Base-by-base conservation (phyloP, 768 basidiomycete genomes). In the Pisolithus marmoratus region DNA sequence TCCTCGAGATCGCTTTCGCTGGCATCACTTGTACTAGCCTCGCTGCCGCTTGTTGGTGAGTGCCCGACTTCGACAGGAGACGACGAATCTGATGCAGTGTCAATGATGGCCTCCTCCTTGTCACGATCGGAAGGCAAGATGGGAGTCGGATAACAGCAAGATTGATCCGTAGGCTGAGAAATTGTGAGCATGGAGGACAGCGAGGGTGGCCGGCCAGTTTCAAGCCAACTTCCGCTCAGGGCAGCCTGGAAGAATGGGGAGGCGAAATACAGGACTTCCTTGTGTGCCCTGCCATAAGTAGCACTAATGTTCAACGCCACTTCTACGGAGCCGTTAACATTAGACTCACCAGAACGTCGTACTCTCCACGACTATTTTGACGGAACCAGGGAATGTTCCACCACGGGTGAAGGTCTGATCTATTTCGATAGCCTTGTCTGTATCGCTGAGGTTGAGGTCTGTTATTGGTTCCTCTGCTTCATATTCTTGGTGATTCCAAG, bases 221-320 rank as follows among this genome's bases (percentile, higher is more conserved):
- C 93, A 12, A 88, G 87, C 93, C 93, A 95, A 61, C 89, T 82
- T 8, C 93, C 93, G 59, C 90, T 90, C 44, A 95, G 73, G 8
- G 91, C 85, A 17, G 90, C 90, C 68, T 94, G 86, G 66, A 95
- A 95, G 75, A 95, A 95, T 0, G 93, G 90, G n/a, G 91, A 94
- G 4, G 92, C 87, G 63, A 93, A 95, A 69, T 85, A 87, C 6
- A 95, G 72, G 26, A 95, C 82, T 63, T 94, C 92, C 66, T 90
- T 93, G 70, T 95, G 93, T 1, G 87, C 86, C 90, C 90, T 92
- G 62, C 42, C 27, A 34, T 34, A 15, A 37, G 46, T 50, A 46
- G 22, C 34, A 47, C 55, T 36, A 58, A 53, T 37, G 42, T 40
- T 44, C 40, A 24, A 53, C 45, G 45, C 7, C 42, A 46, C 27